These are phyloP conservation scores for Phalaenopsis aphrodite DNA, from an alignment of 106 monocot genomes.

Conservation along the genomic window DNA sequence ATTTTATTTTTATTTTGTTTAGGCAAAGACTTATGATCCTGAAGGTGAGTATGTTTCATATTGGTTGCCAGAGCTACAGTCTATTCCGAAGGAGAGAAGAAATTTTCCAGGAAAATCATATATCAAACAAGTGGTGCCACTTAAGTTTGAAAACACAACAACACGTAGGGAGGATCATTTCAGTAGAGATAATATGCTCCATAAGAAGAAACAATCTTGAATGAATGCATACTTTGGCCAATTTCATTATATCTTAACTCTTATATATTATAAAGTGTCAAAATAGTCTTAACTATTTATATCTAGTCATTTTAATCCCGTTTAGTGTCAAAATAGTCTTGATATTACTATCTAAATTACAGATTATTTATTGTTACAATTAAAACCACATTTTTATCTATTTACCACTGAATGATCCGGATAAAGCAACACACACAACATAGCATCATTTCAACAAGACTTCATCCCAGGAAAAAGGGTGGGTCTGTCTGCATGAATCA, in stretches of 20 bases:
- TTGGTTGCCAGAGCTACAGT: constrained; percentile 68
- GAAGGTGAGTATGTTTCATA: constrained; percentile 79
- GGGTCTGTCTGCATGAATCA: no score
- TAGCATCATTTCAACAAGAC: no score
- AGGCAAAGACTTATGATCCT: constrained; percentile 88
- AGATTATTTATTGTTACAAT: no score
- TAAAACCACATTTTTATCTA: no score
- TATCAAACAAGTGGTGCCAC: constrained; percentile 60
- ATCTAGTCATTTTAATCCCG: no score
- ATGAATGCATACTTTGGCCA: background rate
- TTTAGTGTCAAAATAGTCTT: no score
- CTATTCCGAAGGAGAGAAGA: constrained; percentile 66
- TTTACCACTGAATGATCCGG: no score
- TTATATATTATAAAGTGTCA: no score
- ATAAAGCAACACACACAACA: no score
- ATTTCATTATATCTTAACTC: background rate
- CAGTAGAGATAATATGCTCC: background rate
- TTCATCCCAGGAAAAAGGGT: no score
- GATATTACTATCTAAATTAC: no score
- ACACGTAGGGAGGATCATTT: constrained; percentile 11
- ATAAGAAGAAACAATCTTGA: background rate
- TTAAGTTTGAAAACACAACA: constrained; percentile 48
- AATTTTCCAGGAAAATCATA: constrained; percentile 70
- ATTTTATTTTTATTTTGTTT: background rate
- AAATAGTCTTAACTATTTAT: no score